A percentile compares a stretch with the other conserved stretches of the same genome.
Evolutionary conservation across 768 basidiomycete species (phyloP).

Genomic region (Hypholoma sublateritium): DNA sequence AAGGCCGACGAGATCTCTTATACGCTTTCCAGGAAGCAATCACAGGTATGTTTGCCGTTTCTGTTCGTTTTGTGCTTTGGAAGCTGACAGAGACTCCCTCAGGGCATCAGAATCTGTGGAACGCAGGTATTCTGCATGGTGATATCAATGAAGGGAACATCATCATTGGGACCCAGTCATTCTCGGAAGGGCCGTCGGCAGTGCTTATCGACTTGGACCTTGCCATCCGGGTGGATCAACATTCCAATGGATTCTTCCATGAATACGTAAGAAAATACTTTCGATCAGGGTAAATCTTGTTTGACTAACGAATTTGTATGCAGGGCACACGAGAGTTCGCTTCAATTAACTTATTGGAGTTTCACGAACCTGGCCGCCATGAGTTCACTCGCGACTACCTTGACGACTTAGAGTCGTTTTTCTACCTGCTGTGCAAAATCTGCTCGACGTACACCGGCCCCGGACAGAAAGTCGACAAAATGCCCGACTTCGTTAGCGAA

Average conservation of each 20-base stretch:
- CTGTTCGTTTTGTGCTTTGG: neutral
- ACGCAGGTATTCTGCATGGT: constrained; percentile 21
- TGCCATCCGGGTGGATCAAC: constrained; percentile 6
- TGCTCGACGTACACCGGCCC: constrained; percentile 1
- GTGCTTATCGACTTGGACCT: constrained; percentile 17
- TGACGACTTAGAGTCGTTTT: constrained; percentile 15
- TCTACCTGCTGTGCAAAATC: constrained; percentile 10
- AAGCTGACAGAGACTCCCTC: neutral
- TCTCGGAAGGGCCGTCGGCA: neutral
- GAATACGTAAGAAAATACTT: neutral
- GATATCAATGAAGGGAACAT: constrained; percentile 27
- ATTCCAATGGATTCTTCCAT: neutral
- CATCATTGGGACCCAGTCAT: constrained; percentile 10
- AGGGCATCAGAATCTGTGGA: constrained; percentile 19
- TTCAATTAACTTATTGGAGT: constrained; percentile 10
- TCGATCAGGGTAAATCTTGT: no score
- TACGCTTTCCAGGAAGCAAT: constrained; percentile 17
- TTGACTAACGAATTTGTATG: neutral
- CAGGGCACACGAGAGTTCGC: constrained; percentile 14
- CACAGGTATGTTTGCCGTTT: constrained; percentile 10
- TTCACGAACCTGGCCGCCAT: neutral
- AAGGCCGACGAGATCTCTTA: constrained; percentile 8
- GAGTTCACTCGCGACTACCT: constrained; percentile 8
- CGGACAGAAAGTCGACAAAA: neutral
- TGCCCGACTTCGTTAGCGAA: neutral